Conservation (phyloP, 1,284 basidiomycete genomes). For the Tilletia horrida region DNA sequence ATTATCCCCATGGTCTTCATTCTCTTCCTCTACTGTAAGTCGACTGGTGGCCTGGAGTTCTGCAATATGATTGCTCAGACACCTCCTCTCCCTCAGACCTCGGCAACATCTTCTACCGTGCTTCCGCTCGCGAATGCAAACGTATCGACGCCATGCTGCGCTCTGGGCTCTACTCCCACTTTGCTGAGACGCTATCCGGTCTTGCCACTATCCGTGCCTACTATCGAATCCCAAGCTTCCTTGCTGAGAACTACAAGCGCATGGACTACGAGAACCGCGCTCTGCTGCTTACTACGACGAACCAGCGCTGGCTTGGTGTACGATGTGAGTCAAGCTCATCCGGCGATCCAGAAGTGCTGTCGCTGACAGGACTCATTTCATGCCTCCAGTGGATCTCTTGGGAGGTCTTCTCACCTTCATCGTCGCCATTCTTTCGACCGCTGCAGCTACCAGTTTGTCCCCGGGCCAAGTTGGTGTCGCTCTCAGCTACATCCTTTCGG, state of each 20-base stretch:
- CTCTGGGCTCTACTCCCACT: conserved; percentile 74
- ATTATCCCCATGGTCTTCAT: conserved; percentile 58
- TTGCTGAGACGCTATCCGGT: conserved; percentile 81
- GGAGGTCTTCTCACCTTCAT: conserved; percentile 51
- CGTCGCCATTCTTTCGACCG: conserved; percentile 42
- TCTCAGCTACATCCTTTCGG: conserved; percentile 47
- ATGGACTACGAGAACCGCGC: conserved; percentile 85
- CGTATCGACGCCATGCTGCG: conserved; percentile 67
- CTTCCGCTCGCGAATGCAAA: conserved; percentile 84
- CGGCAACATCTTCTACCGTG: conserved; percentile 73
- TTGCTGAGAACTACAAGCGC: conserved; percentile 61
- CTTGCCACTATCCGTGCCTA: conserved; percentile 84
- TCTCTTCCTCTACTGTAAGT: conserved; percentile 47
- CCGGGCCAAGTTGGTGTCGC: conserved; percentile 44
- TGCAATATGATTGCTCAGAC: background rate
- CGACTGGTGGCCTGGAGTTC: conserved; percentile 27
- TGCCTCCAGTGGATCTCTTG: conserved; percentile 55
- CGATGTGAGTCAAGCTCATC: conserved; percentile 49
- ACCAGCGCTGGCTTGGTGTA: conserved; percentile 79
- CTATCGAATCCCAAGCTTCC: conserved; percentile 58
- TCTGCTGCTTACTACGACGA: conserved; percentile 78
- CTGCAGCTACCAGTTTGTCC: conserved; percentile 27
- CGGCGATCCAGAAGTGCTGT: background rate
- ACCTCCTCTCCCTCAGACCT: conserved; percentile 24
- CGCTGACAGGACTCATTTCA: background rate